Conservation (phyloP, 768 basidiomycete species). For the Hygrophorus pudorinus region DNA sequence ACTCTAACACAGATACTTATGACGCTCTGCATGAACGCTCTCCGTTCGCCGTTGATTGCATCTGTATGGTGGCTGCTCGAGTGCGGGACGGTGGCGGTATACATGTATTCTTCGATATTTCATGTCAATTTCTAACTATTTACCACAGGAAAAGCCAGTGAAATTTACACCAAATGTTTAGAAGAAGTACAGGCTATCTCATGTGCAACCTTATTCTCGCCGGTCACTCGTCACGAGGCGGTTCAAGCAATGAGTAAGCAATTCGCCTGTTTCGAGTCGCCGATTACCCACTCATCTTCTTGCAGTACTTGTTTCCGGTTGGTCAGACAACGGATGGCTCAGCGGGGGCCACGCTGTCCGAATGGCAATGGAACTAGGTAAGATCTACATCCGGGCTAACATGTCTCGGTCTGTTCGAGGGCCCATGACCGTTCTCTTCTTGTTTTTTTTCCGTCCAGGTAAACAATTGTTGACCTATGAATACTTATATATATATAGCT, state of each 20-base stretch:
- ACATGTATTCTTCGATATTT: conserved; percentile 11
- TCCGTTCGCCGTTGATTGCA: conserved; percentile 86
- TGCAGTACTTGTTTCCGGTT: conserved; percentile 81
- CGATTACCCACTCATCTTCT: conserved; percentile 5
- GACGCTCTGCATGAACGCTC: conserved; percentile 81
- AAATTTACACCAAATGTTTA: conserved; percentile 59
- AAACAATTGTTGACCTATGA: no score
- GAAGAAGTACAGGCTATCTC: conserved; percentile 84
- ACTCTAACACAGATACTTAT: conserved; percentile 73
- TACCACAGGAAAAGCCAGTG: conserved; percentile 56
- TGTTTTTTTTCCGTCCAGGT: no score
- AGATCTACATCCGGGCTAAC: conserved; percentile 12
- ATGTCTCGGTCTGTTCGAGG: no score
- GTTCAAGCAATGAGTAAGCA: conserved; percentile 88
- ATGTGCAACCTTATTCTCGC: conserved; percentile 78
- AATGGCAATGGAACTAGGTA: conserved; percentile 92
- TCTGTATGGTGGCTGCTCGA: conserved; percentile 88
- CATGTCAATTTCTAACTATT: conserved; percentile 3
- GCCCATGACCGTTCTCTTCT: no score
- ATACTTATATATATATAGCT: conserved; percentile 30
- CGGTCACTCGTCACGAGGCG: conserved; percentile 76
- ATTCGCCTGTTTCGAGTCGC: neutral
- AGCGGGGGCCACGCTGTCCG: conserved; percentile 94
- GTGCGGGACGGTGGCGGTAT: conserved; percentile 85
- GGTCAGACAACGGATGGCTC: conserved; percentile 94